phyloP scores from a whole-genome alignment of 192 early-diverging fungal species.

The Jimgerdemannia flammicorona region DNA sequence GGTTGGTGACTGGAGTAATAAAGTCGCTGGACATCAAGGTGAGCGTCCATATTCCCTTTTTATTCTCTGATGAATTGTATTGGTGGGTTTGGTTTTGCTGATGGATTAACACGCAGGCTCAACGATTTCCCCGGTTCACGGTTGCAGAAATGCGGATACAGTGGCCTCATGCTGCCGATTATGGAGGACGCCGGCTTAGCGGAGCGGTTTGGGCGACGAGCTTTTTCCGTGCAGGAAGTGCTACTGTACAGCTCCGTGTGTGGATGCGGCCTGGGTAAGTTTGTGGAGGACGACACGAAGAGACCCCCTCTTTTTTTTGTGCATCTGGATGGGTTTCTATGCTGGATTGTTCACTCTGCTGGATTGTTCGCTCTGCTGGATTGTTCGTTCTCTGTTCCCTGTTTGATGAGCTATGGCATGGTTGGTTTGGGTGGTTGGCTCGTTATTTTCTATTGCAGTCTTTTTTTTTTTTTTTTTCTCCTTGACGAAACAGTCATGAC shows the following conservation, averaged over 20 bases:
- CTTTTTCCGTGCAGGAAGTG: conserved; percentile 4
- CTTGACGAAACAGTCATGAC: background rate
- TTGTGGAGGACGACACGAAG: background rate
- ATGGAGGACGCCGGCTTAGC: conserved; percentile 18
- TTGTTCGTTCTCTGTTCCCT: too few relatives aligned
- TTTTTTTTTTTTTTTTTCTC: background rate
- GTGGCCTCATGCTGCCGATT: conserved; percentile 15
- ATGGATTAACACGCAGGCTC: too few relatives aligned
- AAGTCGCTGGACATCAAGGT: conserved; percentile 9
- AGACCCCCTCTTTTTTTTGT: too few relatives aligned
- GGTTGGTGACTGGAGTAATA: conserved; percentile 9
- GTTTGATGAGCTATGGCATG: background rate
- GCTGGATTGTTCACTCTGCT: too few relatives aligned
- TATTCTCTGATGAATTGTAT: too few relatives aligned
- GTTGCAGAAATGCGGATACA: conserved; percentile 12
- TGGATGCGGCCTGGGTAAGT: conserved; percentile 19
- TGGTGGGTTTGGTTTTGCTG: too few relatives aligned
- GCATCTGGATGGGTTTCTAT: too few relatives aligned
- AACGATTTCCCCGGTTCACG: too few relatives aligned
- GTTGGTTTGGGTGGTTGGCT: too few relatives aligned
- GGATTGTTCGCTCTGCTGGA: too few relatives aligned
- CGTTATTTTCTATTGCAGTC: background rate
- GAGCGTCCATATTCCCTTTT: background rate
- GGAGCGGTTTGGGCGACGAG: conserved; percentile 3
- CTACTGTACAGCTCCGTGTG: conserved; percentile 10